These are phyloP conservation scores for Silene conica DNA, from an alignment of 148 eudicot genomes.

Conservation along the genomic window DNA sequence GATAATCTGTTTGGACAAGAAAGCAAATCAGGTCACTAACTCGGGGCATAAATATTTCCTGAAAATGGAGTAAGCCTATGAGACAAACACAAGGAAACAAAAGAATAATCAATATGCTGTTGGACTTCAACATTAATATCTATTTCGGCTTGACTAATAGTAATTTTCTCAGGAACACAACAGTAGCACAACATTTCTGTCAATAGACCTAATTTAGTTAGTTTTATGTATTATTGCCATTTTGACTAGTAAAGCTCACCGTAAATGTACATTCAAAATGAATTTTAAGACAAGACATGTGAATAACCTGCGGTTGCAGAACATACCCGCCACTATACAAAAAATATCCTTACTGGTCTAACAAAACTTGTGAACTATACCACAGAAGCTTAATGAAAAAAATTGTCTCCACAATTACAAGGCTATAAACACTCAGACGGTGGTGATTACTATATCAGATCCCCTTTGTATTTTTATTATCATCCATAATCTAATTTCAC, in stretches of 20 bases:
- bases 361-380: too few relatives aligned
- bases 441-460: neutral
- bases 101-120: neutral
- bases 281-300: neutral
- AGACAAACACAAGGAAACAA: neutral
- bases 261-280: neutral
- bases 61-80: too few relatives aligned
- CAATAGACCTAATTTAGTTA: neutral
- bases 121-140: neutral
- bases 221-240: neutral
- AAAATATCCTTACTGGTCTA: neutral
- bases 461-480: neutral
- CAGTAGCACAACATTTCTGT: neutral
- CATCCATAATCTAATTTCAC: neutral
- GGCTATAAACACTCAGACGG: neutral
- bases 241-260: neutral
- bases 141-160: neutral
- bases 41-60: neutral
- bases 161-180: neutral
- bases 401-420: too few relatives aligned
- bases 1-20: conserved; percentile 63
- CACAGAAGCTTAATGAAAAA: too few relatives aligned
- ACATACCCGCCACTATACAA: neutral
- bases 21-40: conserved; percentile 3
- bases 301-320: neutral